Evolutionary conservation across 176 grass and related monocot genomes (phyloP).

Genomic region (Eragrostis nindensis): DNA sequence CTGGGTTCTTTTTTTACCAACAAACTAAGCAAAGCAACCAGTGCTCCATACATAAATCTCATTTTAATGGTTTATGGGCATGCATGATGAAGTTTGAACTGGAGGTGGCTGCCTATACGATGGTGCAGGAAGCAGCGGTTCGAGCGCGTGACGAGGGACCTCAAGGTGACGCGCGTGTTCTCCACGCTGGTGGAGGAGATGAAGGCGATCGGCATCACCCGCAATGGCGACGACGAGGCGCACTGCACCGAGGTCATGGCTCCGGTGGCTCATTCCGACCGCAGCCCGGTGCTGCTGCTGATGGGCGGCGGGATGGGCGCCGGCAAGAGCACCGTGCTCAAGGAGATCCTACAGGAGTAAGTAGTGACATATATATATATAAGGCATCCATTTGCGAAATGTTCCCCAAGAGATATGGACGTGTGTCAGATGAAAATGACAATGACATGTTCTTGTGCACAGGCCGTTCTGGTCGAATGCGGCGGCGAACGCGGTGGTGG

Average conservation of each 20-base stretch:
- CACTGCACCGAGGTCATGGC: constrained; percentile 78
- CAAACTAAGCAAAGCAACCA: neutral
- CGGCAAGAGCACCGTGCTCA: constrained; percentile 85
- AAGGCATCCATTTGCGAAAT: too few species aligned
- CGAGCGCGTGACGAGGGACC: constrained; percentile 68
- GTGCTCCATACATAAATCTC: neutral
- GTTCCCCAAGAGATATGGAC: too few species aligned
- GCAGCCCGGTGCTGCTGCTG: constrained; percentile 64
- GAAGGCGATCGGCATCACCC: constrained; percentile 71
- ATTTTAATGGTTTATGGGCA: neutral
- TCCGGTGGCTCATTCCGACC: constrained; percentile 47
- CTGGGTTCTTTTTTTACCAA: too few species aligned
- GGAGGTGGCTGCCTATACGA: neutral
- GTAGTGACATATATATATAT: too few species aligned
- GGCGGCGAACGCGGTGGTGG: constrained; percentile 54
- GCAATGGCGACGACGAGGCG: neutral
- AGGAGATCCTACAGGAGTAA: constrained; percentile 57
- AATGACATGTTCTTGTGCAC: neutral
- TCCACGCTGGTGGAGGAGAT: constrained; percentile 92
- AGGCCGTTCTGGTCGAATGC: constrained; percentile 61
- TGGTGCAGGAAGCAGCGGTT: constrained; percentile 74
- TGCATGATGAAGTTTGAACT: neutral
- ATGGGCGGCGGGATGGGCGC: constrained; percentile 87
- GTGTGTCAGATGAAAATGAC: too few species aligned
- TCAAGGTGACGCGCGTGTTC: constrained; percentile 84